A percentile compares a stretch with the other conserved stretches of the same genome.
phyloP scores from a whole-genome alignment of 2,329 filamentous ascomycete genomes.

The Fusarium subglutinans region DNA sequence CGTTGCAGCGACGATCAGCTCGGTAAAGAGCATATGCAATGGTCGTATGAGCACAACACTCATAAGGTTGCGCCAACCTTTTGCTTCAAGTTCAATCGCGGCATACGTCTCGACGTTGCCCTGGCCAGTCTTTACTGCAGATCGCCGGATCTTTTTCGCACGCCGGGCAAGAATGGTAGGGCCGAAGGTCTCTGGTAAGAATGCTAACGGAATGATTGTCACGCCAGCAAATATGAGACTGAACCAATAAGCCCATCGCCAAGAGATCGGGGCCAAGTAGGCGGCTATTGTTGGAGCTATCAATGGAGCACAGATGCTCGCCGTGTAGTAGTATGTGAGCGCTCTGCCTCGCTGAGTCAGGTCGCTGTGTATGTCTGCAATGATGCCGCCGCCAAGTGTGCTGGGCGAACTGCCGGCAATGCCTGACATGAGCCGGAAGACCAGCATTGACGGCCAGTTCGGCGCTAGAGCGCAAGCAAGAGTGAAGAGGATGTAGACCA shows the following conservation, averaged over 20 bases:
- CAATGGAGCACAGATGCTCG: conserved; percentile 52
- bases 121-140: accelerated
- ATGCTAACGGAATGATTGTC: conserved; percentile 36
- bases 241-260: conserved; percentile 57
- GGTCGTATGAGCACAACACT: conserved; percentile 17
- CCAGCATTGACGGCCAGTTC: conserved; percentile 52
- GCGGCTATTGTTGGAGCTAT: conserved; percentile 56
- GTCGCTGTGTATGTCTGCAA: conserved; percentile 56
- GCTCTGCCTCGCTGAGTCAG: conserved; percentile 46
- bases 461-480: conserved; percentile 54
- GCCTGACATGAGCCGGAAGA: conserved; percentile 55
- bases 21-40: conserved; percentile 13
- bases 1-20: conserved; percentile 24
- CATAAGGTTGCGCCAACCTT: conserved; percentile 3
- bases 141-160: not conserved
- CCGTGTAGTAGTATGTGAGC: conserved; percentile 48
- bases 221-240: conserved; percentile 41
- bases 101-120: not conserved
- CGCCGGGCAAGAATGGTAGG: conserved; percentile 17
- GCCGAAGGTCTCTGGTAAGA: conserved; percentile 35
- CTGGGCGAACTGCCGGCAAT: conserved; percentile 52
- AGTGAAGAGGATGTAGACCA: conserved; percentile 51
- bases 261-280: conserved; percentile 50
- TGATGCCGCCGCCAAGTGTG: conserved; percentile 55
- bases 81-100: not conserved